These are phyloP conservation scores for Macrolepiota fuliginosa DNA, from an alignment of 768 basidiomycete species.

Conservation along the genomic window DNA sequence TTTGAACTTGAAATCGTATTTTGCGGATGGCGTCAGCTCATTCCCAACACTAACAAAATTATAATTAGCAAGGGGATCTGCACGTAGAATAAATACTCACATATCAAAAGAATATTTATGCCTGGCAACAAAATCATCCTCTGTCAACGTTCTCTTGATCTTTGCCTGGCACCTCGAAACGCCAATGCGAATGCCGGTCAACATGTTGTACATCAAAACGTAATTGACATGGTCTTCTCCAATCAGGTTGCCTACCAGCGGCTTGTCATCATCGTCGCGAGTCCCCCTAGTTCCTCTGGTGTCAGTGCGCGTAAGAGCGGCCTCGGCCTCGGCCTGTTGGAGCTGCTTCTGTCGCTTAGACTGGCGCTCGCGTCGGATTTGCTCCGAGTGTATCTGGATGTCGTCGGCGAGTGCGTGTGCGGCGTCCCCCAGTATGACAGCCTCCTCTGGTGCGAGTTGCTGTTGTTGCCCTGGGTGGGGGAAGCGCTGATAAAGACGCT, in stretches of 20 bases:
- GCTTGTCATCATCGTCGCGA: conserved; percentile 40
- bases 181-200: conserved; percentile 95
- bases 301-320: conserved; percentile 41
- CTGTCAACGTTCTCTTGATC: conserved; percentile 78
- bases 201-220: conserved; percentile 99
- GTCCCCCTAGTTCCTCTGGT: conserved; percentile 18
- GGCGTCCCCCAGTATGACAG: conserved; percentile 21
- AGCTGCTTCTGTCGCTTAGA: conserved; percentile 69
- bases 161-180: conserved; percentile 97
- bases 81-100: conserved; percentile 41
- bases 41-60: conserved; percentile 73
- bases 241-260: conserved; percentile 91
- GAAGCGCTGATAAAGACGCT: conserved; percentile 1
- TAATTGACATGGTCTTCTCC: conserved; percentile 99
- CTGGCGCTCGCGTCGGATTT: conserved; percentile 75
- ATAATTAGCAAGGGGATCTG: not conserved
- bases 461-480: conserved; percentile 15
- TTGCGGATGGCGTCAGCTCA: conserved; percentile 95
- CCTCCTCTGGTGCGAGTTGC: conserved; percentile 31
- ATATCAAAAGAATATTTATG: conserved; percentile 99
- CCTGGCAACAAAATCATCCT: conserved; percentile 82
- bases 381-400: conserved; percentile 87
- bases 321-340: conserved; percentile 60
- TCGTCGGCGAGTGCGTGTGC: conserved; percentile 62
- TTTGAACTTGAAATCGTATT: conserved; percentile 99